A percentile compares a stretch with the other conserved stretches of the same genome.
Evolutionary conservation across 1,284 basidiomycete species (phyloP).

Genomic region (Termitomyces sp.): DNA sequence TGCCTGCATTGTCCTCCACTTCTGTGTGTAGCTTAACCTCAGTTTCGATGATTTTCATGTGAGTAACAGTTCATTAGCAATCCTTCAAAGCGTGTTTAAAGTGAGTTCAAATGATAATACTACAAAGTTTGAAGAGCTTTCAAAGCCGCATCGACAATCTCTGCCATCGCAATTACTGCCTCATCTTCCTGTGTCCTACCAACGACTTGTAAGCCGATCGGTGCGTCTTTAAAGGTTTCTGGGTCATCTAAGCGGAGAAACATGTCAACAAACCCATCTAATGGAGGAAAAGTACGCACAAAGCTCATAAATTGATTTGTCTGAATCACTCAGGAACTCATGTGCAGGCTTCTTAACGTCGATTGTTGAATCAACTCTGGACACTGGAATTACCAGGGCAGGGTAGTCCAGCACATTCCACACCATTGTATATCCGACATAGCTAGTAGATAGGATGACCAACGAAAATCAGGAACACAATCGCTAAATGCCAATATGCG

Average conservation of each 20-base stretch:
- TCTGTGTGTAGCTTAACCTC: too few relatives aligned
- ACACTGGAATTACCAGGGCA: conserved; percentile 60
- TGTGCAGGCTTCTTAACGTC: conserved; percentile 39
- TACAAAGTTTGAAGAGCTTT: not conserved
- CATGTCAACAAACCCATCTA: not conserved
- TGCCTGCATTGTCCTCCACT: too few relatives aligned
- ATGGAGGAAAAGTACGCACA: conserved; percentile 38
- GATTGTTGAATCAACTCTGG: conserved; percentile 46
- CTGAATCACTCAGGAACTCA: conserved; percentile 40
- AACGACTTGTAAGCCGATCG: conserved; percentile 66
- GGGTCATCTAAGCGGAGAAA: not conserved
- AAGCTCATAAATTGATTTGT: conserved; percentile 45
- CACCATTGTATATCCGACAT: conserved; percentile 32
- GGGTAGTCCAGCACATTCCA: conserved; percentile 74
- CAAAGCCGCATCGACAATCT: conserved; percentile 48
- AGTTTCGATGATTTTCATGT: too few relatives aligned
- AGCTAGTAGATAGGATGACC: not conserved
- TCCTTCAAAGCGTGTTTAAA: not conserved
- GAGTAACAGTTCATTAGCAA: too few relatives aligned
- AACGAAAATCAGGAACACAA: not conserved
- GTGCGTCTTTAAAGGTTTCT: conserved; percentile 35
- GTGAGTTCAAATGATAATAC: not conserved
- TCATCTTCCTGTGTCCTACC: conserved; percentile 70
- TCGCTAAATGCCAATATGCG: not conserved
- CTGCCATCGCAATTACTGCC: conserved; percentile 57